Evolutionary conservation across 495 filamentous ascomycete species (phyloP), one percentile per base, ranked within the genome.

Genomic region (Neurospora africana): DNA sequence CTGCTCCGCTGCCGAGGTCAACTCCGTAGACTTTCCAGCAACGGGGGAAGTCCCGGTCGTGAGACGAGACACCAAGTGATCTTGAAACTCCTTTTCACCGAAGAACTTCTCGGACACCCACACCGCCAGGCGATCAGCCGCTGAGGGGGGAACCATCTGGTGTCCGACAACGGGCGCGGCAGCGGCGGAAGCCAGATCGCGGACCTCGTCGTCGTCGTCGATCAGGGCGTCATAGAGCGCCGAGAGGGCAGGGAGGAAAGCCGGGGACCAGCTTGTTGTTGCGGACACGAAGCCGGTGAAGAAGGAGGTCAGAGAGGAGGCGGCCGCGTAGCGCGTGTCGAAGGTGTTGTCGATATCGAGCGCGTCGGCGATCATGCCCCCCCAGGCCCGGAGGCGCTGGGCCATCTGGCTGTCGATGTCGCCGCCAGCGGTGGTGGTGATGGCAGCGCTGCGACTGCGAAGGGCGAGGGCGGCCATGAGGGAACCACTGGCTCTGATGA

Each of bases 151-250:
- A 27, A 83, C 75, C 3, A 83, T 71, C n/a, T 72, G 68, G 21
- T 75, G 72, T 10, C 77, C 75, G 0, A 87, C 68, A 5, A 90
- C 72, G 30, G 68, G 47, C 15, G 81, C 77, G 0, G 85, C 82
- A 4, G 83, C 81, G 3, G 43, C 38, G 4, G 94, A 89, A 10
- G 89, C 91, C 0, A 87, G 77, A 15, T 90, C 87, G 5, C 95
- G 86, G 44, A 97, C 84, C 47, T 97, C 95, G 61, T 96, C 92
- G 75, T 98, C 95, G 75, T 99, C 95, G 79, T 98, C 95, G 73
- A 91, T 90, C 0, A 98, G 83, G 74, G 73, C 75, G 85, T 81
- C 80, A 76, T 86, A 88, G n/a, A 88, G 82, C 0, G 82, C 82
- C 1, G 81, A 74, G 41, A 84, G 84, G 81, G 70, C 87, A 53